Base-by-base conservation (phyloP, 305 asterid species). In the Solanum hybrid region DNA sequence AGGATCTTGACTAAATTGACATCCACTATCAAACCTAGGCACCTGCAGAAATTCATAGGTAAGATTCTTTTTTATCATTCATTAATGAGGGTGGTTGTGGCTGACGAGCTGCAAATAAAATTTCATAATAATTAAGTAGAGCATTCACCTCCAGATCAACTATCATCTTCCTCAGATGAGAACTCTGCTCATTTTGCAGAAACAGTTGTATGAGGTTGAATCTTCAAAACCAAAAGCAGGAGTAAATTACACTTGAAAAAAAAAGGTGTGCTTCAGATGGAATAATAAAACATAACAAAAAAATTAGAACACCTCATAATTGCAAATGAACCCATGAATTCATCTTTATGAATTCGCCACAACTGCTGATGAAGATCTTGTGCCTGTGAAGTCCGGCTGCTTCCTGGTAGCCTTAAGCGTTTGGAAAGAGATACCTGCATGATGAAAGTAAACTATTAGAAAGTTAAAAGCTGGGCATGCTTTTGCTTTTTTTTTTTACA, bases 261-360 rank as follows among this genome's bases (percentile, higher is more conserved):
- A 66, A 40, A 69, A 86, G 80, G 85, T 45, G 64, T 37, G 82
- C 84, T 84, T 81, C 87, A 92, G 85, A 75, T n/a, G 72, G 86
- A 85, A 86, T 1, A 82, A 87, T 27, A 51, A 19, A 29, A 86
- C 34, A 45, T 31, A 22, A 78, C 27, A n/a, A 69, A 14, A 87
- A 51, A 24, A 36, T 42, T 13, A 27, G 86, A 88, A 51, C 42
- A 97, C 99, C 99, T 95, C 99, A 97, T 96, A 89, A 96, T 93
- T 85, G 99, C 95, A 93, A 94, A 95, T 77, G 95, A 95, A 91
- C 98, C 31, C 93, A 93, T 94, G 40, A 86, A n/a, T 93, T 97
- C 99, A 93, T 97, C 98, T 91, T 96, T 97, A 92, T 97, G 98
- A 87, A 97, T 94, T 92, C 98, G 94, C 99, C 99, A 97, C 85